These are phyloP conservation scores for Calocybe gambosa DNA, from an alignment of 1,284 basidiomycete species.

Conservation along the genomic window DNA sequence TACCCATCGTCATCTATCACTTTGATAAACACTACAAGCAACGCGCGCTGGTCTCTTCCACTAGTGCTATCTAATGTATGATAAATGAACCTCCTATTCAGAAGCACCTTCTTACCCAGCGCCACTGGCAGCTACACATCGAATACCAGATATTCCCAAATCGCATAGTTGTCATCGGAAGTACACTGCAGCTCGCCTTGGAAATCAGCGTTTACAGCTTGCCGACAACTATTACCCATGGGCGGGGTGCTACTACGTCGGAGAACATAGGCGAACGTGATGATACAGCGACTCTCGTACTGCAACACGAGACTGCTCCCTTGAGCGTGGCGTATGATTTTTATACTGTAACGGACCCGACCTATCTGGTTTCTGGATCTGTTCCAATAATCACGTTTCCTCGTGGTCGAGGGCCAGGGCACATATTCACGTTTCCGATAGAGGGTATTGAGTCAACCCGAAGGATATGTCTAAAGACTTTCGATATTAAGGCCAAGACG, in stretches of 20 bases:
- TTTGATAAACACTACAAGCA: conserved; percentile 27
- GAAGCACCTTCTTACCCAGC: not conserved
- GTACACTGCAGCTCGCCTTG: conserved; percentile 4
- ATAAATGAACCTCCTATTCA: not conserved
- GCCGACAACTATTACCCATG: conserved; percentile 1
- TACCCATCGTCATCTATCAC: conserved; percentile 31
- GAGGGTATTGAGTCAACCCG: not conserved
- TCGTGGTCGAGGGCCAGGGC: not conserved
- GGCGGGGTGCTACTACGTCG: not conserved
- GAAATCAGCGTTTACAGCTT: conserved; percentile 15
- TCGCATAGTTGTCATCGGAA: conserved; percentile 16
- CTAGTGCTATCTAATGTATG: conserved; percentile 27
- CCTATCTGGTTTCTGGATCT: not conserved
- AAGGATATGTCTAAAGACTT: conserved; percentile 10
- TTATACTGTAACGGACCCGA: conserved; percentile 6
- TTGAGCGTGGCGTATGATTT: conserved; percentile 13
- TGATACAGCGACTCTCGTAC: not conserved
- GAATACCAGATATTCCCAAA: conserved; percentile 17
- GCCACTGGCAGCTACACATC: conserved; percentile 14
- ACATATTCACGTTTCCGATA: not conserved
- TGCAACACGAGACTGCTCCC: conserved; percentile 5
- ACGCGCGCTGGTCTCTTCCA: conserved; percentile 24
- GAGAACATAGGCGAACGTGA: not conserved
- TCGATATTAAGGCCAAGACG: conserved; percentile 24
- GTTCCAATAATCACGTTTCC: conserved; percentile 13